Conservation (phyloP, 768 basidiomycete species). For the Termitomyces sp. region DNA sequence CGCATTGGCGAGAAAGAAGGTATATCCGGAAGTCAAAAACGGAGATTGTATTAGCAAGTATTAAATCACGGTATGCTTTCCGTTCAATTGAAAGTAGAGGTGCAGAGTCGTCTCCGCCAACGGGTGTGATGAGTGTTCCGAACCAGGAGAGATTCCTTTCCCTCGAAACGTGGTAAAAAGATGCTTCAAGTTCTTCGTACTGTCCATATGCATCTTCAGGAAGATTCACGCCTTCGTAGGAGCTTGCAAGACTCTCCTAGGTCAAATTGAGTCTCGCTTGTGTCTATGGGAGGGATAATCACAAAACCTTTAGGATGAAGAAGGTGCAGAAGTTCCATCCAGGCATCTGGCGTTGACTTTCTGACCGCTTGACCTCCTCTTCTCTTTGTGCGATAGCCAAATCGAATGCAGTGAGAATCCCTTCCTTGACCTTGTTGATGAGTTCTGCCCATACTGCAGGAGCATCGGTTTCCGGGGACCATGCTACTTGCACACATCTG, state of each 20-base stretch:
- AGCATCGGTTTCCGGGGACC: constrained; percentile 68
- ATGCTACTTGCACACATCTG: constrained; percentile 82
- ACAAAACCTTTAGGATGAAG: constrained; percentile 84
- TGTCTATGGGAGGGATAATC: background rate
- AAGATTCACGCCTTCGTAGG: constrained; percentile 87
- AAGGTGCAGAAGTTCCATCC: constrained; percentile 99
- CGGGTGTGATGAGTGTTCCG: constrained; percentile 73
- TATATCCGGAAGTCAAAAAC: constrained; percentile 94
- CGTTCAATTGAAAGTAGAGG: constrained; percentile 74
- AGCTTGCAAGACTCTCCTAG: constrained; percentile 91
- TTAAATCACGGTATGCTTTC: constrained; percentile 88
- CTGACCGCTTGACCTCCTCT: constrained; percentile 88
- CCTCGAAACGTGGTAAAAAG: constrained; percentile 70
- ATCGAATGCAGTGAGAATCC: constrained; percentile 82
- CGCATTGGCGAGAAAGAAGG: constrained; percentile 82
- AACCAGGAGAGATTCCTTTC: constrained; percentile 93
- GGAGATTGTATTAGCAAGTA: constrained; percentile 86
- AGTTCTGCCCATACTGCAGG: constrained; percentile 87
- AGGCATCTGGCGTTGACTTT: constrained; percentile 86
- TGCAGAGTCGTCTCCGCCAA: constrained; percentile 69
- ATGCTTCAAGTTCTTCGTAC: constrained; percentile 88
- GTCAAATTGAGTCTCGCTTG: constrained; percentile 10
- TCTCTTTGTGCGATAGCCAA: constrained; percentile 71
- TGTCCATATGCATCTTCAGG: constrained; percentile 86
- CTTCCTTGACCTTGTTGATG: constrained; percentile 86